These are phyloP conservation scores for Lasiodiplodia hormozganensis DNA, from an alignment of 2,329 filamentous ascomycete genomes.

Conservation along the genomic window DNA sequence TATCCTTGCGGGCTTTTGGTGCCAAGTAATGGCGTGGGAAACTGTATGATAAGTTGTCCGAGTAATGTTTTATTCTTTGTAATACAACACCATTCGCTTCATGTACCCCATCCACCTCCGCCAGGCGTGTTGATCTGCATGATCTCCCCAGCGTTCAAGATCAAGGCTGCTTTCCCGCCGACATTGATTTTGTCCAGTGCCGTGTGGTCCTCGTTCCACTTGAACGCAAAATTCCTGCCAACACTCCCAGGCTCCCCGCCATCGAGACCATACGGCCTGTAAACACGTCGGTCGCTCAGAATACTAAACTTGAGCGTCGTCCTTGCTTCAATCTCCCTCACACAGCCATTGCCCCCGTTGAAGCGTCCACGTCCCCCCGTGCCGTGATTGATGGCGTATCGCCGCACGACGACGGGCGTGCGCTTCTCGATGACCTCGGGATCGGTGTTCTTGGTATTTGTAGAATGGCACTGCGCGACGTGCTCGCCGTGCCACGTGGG, in stretches of 20 bases:
- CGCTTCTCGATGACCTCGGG: conserved; percentile 45
- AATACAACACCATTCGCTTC: no score
- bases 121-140: conserved; percentile 25
- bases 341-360: conserved; percentile 42
- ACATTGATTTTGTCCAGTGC: conserved; percentile 16
- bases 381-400: conserved; percentile 40
- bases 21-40: no score
- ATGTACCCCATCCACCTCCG: not conserved
- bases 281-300: conserved; percentile 42
- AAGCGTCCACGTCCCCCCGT: conserved; percentile 40
- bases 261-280: conserved; percentile 42
- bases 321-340: conserved; percentile 41
- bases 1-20: no score
- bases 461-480: conserved; percentile 46
- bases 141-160: conserved; percentile 7
- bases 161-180: conserved; percentile 22
- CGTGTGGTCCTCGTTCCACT: not conserved
- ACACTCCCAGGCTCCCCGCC: conserved; percentile 41
- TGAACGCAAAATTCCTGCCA: conserved; percentile 37
- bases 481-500: conserved; percentile 41
- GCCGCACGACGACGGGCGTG: conserved; percentile 43
- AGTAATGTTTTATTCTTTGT: no score
- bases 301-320: conserved; percentile 40
- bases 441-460: conserved; percentile 48
- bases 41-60: no score